Evolutionary conservation across 2,329 filamentous ascomycete genomes (phyloP).

Genomic region (Xylaria sp.): DNA sequence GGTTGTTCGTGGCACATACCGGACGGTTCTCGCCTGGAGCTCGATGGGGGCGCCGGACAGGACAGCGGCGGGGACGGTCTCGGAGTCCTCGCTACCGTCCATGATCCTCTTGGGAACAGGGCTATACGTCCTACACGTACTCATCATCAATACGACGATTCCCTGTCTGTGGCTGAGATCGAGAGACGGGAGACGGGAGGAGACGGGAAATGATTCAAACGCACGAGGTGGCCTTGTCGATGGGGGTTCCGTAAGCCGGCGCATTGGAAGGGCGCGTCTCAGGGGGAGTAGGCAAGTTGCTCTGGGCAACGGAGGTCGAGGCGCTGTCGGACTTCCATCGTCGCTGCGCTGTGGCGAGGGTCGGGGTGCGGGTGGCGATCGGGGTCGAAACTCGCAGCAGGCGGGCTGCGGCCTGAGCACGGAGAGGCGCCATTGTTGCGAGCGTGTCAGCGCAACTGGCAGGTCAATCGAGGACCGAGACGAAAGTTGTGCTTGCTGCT

Average conservation of each 20-base stretch:
- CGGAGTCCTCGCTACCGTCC: conserved; percentile 79
- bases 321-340: conserved; percentile 43
- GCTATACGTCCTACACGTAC: conserved; percentile 66
- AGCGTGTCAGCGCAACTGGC: conserved; percentile 6
- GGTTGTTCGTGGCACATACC: conserved; percentile 50
- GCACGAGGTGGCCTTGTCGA: conserved; percentile 90
- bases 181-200: not conserved
- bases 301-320: conserved; percentile 38
- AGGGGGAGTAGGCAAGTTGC: conserved; percentile 31
- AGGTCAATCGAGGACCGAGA: conserved; percentile 8
- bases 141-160: conserved; percentile 8
- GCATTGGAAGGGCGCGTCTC: conserved; percentile 51
- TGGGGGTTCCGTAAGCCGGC: conserved; percentile 73
- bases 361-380: conserved; percentile 28
- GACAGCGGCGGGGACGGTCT: conserved; percentile 72
- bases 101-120: conserved; percentile 85
- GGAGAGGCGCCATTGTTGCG: conserved; percentile 42
- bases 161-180: not conserved
- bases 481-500: not conserved
- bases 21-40: conserved; percentile 86
- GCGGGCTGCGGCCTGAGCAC: conserved; percentile 48
- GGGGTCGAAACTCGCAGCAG: conserved; percentile 44
- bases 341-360: conserved; percentile 42
- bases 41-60: conserved; percentile 91
- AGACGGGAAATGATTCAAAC: conserved; percentile 28